These are phyloP conservation scores for Barnettozyma botsteinii DNA, from an alignment of 805 yeast genomes.

Conservation along the genomic window DNA sequence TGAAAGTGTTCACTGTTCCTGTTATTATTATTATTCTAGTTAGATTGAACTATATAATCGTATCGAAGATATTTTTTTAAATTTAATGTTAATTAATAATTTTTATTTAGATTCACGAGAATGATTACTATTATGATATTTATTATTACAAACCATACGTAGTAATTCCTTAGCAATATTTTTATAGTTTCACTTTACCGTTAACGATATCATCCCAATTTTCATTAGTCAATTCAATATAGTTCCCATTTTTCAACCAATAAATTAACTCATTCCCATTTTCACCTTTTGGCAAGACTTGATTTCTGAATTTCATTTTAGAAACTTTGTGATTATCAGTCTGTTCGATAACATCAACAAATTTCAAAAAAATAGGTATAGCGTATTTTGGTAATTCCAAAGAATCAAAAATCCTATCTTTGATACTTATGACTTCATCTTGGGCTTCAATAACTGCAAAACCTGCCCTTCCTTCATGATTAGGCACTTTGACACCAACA, in stretches of 20 bases:
- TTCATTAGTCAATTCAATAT: conserved; percentile 48
- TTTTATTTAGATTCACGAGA: no score
- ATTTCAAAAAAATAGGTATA: conserved; percentile 73
- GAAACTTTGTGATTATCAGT: conserved; percentile 82
- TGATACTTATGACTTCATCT: conserved; percentile 29
- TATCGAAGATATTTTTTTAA: background rate
- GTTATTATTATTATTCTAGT: conserved; percentile 18
- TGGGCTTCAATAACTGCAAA: conserved; percentile 67
- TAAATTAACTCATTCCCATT: conserved; percentile 55
- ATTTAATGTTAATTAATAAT: no score
- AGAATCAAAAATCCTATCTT: conserved; percentile 34
- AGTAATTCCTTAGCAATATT: no score
- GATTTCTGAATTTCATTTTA: conserved; percentile 62
- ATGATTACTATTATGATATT: no score
- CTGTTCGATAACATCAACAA: conserved; percentile 53
- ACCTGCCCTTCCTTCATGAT: conserved; percentile 94
- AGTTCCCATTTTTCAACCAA: conserved; percentile 57
- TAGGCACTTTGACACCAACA: conserved; percentile 79
- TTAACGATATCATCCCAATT: conserved; percentile 44
- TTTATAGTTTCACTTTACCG: conserved; percentile 18
- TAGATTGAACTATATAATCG: conserved; percentile 6
- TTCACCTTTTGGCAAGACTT: conserved; percentile 62
- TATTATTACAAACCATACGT: no score
- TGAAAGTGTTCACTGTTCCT: conserved; percentile 31
- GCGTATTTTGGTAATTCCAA: conserved; percentile 75